Base-by-base conservation (phyloP, 106 monocot genomes). In the Platanthera guangdongensis region DNA sequence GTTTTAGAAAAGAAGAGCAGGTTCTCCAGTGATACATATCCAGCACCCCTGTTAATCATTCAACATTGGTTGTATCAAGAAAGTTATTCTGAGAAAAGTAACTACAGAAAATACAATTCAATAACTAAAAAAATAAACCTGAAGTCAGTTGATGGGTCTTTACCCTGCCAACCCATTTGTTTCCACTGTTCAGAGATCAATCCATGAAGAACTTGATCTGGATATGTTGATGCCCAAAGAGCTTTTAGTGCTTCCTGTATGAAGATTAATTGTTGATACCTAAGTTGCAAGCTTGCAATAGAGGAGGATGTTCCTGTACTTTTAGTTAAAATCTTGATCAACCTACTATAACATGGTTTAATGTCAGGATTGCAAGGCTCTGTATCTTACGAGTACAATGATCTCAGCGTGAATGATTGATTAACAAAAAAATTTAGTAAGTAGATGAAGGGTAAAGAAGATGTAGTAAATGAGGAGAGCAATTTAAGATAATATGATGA, bases 151-250 rank as follows among this genome's bases (percentile, higher is more conserved):
- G 95, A 95, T 78, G 92, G 95, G 67, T 95, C 92, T 73, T 81
- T 89, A 16, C 95, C 95, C 79, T 95, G 95, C 95, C 95, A 95
- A 30, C 95, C 95, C 95, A 95, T 92, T 73, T 90, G 83, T 51
- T 95, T 95, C 95, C 95, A 95, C 77, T 95, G 92, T 2, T 95
- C 92, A 73, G 95, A 95, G 77, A 92, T 85, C 78, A 95, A 77
- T 70, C 84, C 84, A 70, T 78, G 51, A 22, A 95, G 84, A 77
- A 92, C 90, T 83, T 90, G 82, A 75, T 86, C 85, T 50, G 92
- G 95, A 70, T 88, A 95, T 39, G 95, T 90, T 5, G 92, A 90
- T 74, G 67, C 52, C 95, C 95, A 95, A 73, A 95, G 87, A 78
- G 95, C 87, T 78, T 73, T 90, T 68, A 95, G 78, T 32, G 90